Percentiles rank a stretch among this genome's conserved stretches.
Conservation (phyloP, 2,329 filamentous ascomycete species). For the Colletotrichum liaoningense region DNA sequence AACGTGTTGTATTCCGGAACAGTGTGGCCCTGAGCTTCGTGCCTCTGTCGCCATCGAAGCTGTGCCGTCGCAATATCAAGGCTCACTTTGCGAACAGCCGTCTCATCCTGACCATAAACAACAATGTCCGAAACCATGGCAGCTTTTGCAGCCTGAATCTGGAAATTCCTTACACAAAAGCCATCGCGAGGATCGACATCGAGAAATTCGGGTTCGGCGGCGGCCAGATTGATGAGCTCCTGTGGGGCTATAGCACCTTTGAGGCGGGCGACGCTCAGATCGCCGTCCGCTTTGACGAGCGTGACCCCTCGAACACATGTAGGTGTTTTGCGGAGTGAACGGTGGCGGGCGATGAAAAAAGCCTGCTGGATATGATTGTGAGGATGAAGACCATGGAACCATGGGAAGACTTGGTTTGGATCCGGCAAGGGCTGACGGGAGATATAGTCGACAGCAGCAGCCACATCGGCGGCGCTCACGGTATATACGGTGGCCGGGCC, state of each 20-base stretch:
- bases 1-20: conserved; percentile 87
- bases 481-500: conserved; percentile 74
- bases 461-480: conserved; percentile 76
- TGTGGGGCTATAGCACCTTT: conserved; percentile 88
- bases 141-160: conserved; percentile 91
- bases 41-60: conserved; percentile 75
- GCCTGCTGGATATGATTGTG: conserved; percentile 89
- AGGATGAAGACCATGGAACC: conserved; percentile 93
- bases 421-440: conserved; percentile 86
- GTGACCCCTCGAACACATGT: conserved; percentile 84
- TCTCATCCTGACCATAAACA: conserved; percentile 83
- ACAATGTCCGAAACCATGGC: conserved; percentile 92
- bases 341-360: conserved; percentile 83
- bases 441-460: conserved; percentile 79
- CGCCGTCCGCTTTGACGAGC: conserved; percentile 88
- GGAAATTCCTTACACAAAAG: conserved; percentile 96
- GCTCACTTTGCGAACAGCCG: conserved; percentile 70
- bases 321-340: conserved; percentile 76
- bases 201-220: conserved; percentile 71
- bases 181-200: conserved; percentile 89
- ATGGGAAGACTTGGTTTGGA: conserved; percentile 90
- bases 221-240: conserved; percentile 74
- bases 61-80: conserved; percentile 83
- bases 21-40: conserved; percentile 65
- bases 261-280: conserved; percentile 78